Conservation (phyloP, 1,284 basidiomycete species). For the Heterobasidion irregulare region DNA sequence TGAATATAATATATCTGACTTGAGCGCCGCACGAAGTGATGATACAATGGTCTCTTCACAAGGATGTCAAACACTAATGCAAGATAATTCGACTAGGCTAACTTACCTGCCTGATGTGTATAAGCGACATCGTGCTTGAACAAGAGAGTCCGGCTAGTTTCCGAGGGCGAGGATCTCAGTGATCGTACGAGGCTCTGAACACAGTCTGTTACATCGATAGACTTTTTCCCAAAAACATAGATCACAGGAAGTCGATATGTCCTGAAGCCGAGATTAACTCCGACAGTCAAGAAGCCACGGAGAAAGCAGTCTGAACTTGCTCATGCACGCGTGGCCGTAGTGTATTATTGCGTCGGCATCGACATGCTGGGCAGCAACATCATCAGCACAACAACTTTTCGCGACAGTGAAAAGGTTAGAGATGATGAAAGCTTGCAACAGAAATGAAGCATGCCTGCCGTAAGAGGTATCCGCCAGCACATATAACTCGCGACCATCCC, state of each 20-base stretch:
- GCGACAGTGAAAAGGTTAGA: constrained; percentile 3
- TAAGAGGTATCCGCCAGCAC: constrained; percentile 96
- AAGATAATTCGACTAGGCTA: no score
- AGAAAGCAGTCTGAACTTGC: constrained; percentile 43
- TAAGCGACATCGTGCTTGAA: constrained; percentile 81
- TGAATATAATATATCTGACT: constrained; percentile 4
- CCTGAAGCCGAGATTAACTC: constrained; percentile 25
- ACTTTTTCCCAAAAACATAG: constrained; percentile 76
- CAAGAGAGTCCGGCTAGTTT: constrained; percentile 24
- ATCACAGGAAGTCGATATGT: constrained; percentile 76
- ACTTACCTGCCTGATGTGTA: constrained; percentile 58
- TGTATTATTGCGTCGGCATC: constrained; percentile 91
- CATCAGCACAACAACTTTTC: constrained; percentile 90
- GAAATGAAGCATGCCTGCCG: constrained; percentile 59
- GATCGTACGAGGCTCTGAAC: constrained; percentile 32
- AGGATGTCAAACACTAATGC: neutral
- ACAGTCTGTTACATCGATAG: constrained; percentile 44
- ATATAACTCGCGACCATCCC: constrained; percentile 59
- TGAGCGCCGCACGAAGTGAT: neutral
- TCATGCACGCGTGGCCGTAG: constrained; percentile 96
- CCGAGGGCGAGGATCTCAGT: constrained; percentile 15
- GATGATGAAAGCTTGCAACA: neutral
- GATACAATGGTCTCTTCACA: constrained; percentile 4
- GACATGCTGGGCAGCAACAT: constrained; percentile 92
- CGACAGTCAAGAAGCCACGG: constrained; percentile 4